Conservation (phyloP, 148 eudicot species). For the Silene uniflora region DNA sequence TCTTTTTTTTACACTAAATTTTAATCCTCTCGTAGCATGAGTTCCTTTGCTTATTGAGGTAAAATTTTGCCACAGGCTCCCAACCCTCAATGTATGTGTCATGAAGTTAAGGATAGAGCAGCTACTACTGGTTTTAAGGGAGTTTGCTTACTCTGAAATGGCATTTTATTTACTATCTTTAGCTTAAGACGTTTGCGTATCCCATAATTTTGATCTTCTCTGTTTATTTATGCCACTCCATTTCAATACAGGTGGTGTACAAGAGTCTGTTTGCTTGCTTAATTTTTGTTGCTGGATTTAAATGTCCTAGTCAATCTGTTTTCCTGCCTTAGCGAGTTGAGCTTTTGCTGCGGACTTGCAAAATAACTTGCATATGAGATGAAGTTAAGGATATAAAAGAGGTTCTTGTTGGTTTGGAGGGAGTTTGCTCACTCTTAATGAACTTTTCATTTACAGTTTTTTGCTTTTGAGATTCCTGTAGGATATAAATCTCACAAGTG, state of each 20-base stretch:
- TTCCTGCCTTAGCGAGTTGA: no score
- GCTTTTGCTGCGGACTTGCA: no score
- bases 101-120: no score
- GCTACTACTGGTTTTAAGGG: neutral
- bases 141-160: neutral
- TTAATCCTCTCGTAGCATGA: neutral
- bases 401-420: neutral
- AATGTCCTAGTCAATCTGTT: no score
- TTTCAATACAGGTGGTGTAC: no score
- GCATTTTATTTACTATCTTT: neutral
- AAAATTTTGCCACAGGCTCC: no score
- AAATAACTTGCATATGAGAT: no score
- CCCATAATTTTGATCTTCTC: no score
- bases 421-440: neutral
- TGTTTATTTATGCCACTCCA: neutral
- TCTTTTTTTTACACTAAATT: neutral
- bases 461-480: neutral
- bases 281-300: no score
- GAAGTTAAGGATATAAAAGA: neutral
- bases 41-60: neutral
- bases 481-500: neutral
- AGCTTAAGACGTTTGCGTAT: no score
- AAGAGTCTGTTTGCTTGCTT: no score
- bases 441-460: neutral
- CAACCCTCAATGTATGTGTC: no score